A percentile compares a stretch with the other conserved stretches of the same genome.
These are phyloP conservation scores for Selenicereus undatus DNA, from an alignment of 148 eudicot species.

Conservation along the genomic window DNA sequence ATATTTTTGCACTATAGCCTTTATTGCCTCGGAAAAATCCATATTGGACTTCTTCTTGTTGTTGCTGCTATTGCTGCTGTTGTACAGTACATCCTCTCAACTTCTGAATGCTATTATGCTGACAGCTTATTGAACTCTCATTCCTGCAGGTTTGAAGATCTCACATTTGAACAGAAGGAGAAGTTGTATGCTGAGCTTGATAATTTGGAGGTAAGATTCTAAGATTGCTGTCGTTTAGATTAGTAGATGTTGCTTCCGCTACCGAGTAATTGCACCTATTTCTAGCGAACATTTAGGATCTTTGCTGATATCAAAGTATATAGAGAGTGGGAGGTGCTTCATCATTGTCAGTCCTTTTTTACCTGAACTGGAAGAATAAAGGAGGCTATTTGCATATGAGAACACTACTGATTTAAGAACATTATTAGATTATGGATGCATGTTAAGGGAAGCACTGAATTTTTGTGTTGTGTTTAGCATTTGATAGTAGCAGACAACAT, in stretches of 20 bases:
- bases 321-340: background rate
- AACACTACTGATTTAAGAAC: too few relatives aligned
- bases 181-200: slow-evolving; percentile 41
- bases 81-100: background rate
- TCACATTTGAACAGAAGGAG: slow-evolving; percentile 40
- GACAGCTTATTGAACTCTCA: background rate
- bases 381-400: too few relatives aligned
- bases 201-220: slow-evolving; percentile 51
- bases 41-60: background rate
- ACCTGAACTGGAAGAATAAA: background rate
- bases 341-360: background rate
- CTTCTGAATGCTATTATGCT: background rate
- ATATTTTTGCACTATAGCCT: too few relatives aligned
- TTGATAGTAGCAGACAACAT: too few relatives aligned
- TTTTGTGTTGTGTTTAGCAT: background rate
- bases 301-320: background rate
- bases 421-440: background rate
- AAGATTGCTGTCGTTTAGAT: background rate
- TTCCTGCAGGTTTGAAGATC: slow-evolving; percentile 53
- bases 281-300: background rate
- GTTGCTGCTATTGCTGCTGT: background rate
- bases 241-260: background rate
- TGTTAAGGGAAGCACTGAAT: background rate
- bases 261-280: background rate
- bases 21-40: too few relatives aligned